Percentiles rank a stretch among this genome's conserved stretches.
Evolutionary conservation across 1,139 yeast genomes (phyloP).

Genomic region (Suhomyces anneliseae): DNA sequence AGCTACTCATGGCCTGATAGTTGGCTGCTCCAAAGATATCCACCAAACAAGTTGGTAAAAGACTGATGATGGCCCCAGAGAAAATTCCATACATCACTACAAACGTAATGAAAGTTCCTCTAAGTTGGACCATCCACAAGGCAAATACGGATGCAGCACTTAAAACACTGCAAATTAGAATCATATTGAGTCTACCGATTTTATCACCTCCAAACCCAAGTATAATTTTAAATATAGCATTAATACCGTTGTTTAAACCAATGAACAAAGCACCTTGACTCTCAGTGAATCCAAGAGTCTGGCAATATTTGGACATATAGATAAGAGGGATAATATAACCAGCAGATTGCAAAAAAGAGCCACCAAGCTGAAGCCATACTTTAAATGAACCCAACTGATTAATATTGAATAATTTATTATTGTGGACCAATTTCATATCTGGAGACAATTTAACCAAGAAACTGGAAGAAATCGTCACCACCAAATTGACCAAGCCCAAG

Average conservation of each 20-base stretch:
- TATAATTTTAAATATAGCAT: conserved; percentile 38
- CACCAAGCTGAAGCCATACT: conserved; percentile 29
- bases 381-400: conserved; percentile 19
- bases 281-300: conserved; percentile 33
- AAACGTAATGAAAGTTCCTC: conserved; percentile 33
- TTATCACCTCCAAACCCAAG: conserved; percentile 39
- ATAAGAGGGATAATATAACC: conserved; percentile 43
- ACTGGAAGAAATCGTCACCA: conserved; percentile 17
- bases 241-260: conserved; percentile 41
- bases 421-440: not conserved
- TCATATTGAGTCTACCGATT: conserved; percentile 39
- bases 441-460: conserved; percentile 18
- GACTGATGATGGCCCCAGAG: conserved; percentile 39
- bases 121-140: conserved; percentile 32
- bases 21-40: conserved; percentile 38
- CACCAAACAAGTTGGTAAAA: conserved; percentile 39
- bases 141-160: conserved; percentile 33
- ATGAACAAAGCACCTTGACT: conserved; percentile 43
- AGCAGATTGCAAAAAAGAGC: conserved; percentile 39
- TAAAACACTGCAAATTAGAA: conserved; percentile 32
- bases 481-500: conserved; percentile 30
- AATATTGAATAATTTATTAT: conserved; percentile 14
- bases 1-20: conserved; percentile 26
- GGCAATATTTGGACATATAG: conserved; percentile 43
- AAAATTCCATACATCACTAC: conserved; percentile 38